Evolutionary conservation across 768 basidiomycete genomes (phyloP), one percentile per base, ranked within the genome.

Genomic region (Phylloporus sp.): DNA sequence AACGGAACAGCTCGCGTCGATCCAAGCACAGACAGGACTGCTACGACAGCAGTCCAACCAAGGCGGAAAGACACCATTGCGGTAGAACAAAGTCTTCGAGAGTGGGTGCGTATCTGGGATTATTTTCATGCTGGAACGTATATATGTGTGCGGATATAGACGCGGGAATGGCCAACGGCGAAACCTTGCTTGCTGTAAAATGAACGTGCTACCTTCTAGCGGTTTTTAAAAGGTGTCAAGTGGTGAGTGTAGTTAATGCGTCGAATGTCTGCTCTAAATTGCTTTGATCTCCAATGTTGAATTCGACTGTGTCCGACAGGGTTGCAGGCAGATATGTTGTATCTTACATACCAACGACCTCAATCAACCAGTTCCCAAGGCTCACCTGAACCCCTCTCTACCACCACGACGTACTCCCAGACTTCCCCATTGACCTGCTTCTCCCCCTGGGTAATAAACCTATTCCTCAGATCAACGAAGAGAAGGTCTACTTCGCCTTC

Each of bases 1-100:
- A 64, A 49, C 15, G 64, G 49, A 32, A 46, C n/a, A 18, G 54
- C 54, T 18, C 52, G 16, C 13, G 52, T 45, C 5, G 26, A 50
- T 39, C 51, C 50, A 2, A 61, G n/a, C 4, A 50, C 20, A 24
- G 51, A 50, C 23, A 56, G 38, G 23, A 45, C 48, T 5, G 31
- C 49, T 2, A 57, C 16, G 3, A 42, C 36, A 9, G 27, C 24
- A 20, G 46, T 13, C 20, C 38, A 39, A 23, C 38, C 38, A 39
- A 22, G 22, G 20, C 10, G 12, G 5, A 20, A 12, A 20, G 38
- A 5, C 38, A 39, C 20, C 20, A 22, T 22, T 20, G 38, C 11
- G 38, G 20, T 39, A 22, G 22, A 13, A 39, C 11, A 22, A 22
- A 38, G 36, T 8, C 16, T 34, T 16, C 32, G 15, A 2, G 32